Conservation (phyloP, 1,284 basidiomycete species). For the Naganishia sp. region DNA sequence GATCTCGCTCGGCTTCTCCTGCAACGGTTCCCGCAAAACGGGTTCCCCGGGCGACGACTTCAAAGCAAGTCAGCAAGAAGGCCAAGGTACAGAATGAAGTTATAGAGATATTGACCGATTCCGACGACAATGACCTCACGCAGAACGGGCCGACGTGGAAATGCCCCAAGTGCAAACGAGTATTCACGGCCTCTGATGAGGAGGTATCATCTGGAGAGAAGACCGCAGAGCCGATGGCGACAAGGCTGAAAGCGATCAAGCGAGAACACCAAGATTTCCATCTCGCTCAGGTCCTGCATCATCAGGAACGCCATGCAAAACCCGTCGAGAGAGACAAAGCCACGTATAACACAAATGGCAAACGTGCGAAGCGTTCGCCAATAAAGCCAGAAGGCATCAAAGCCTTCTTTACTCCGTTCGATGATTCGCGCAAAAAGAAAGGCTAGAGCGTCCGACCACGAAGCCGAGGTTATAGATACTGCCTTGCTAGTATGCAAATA, state of each 20-base stretch:
- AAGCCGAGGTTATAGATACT: too few species aligned
- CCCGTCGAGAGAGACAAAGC: constrained; percentile 2
- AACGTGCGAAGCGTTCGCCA: constrained; percentile 52
- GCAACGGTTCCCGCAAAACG: neutral
- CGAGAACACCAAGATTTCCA: constrained; percentile 84
- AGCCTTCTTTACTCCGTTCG: constrained; percentile 62
- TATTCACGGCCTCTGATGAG: constrained; percentile 41
- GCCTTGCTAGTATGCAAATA: neutral
- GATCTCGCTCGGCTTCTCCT: constrained; percentile 36
- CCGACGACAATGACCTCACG: constrained; percentile 14
- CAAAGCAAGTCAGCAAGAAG: constrained; percentile 11
- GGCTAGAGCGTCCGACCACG: neutral
- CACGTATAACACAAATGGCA: constrained; percentile 36
- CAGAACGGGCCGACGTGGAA: neutral
- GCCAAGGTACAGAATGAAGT: constrained; percentile 14
- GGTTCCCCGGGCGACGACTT: neutral
- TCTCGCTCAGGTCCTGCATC: constrained; percentile 72
- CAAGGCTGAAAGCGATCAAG: constrained; percentile 59
- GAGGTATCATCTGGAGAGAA: constrained; percentile 3
- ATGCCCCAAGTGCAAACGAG: constrained; percentile 30
- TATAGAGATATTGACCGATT: constrained; percentile 52
- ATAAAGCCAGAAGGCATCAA: constrained; percentile 65
- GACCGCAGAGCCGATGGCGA: constrained; percentile 39
- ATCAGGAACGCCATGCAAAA: constrained; percentile 37
- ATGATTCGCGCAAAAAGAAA: constrained; percentile 7